Conservation (phyloP, 2,329 filamentous ascomycete genomes). For the Trichophyton benhamiae region DNA sequence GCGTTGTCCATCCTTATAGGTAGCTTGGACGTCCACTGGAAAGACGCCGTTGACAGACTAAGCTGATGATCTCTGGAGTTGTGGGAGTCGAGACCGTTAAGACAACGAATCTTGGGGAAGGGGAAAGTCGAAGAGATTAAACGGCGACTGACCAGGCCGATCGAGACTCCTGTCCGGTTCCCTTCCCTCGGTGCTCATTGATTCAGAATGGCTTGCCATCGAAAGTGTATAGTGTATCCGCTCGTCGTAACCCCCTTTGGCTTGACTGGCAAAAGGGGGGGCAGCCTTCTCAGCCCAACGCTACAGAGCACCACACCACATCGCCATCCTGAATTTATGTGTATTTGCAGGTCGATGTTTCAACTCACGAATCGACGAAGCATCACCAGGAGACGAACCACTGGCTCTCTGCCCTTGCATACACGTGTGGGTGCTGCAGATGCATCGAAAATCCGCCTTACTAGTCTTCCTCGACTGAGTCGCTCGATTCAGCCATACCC, state of each 20-base stretch:
- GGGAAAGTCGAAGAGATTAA: background rate
- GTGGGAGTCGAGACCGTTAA: background rate
- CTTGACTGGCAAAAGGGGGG: too few relatives aligned
- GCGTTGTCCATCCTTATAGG: background rate
- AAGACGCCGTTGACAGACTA: background rate
- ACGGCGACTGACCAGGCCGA: background rate
- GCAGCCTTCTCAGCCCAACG: too few relatives aligned
- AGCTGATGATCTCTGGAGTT: background rate
- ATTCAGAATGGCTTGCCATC: too few relatives aligned
- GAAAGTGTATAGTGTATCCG: too few relatives aligned
- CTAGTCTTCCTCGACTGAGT: background rate
- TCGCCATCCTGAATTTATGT: background rate
- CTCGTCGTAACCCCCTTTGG: too few relatives aligned
- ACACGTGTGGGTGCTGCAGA: constrained; percentile 2
- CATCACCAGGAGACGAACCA: background rate
- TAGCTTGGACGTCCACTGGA: background rate
- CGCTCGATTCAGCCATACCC: background rate
- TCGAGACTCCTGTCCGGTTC: background rate
- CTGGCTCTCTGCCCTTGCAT: constrained; percentile 3
- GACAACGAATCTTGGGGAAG: too few relatives aligned
- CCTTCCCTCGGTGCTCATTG: background rate
- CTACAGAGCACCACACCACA: background rate
- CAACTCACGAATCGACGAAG: background rate
- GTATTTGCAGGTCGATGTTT: background rate
- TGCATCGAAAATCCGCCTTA: constrained; percentile 1